Base-by-base conservation (phyloP, 164 flowering plant genomes). In the Buxus sempervirens region DNA sequence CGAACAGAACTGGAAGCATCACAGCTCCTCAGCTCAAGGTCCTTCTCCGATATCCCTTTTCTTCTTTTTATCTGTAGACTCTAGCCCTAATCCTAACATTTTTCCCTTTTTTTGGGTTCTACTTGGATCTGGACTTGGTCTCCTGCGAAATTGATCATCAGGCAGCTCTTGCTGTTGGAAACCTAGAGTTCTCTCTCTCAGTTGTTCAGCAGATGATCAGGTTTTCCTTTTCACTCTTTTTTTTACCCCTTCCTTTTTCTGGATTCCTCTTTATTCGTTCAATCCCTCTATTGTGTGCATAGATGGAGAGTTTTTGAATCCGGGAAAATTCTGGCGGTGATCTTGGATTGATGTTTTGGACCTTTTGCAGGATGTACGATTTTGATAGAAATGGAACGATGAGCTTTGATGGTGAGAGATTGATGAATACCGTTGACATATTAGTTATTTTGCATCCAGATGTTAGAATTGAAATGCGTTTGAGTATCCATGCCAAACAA, bases 161-260 rank as follows among this genome's bases (percentile, higher is more conserved):
- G 93, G 68, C 66, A 22, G 90, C 93, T 32, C 73, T 90, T 20
- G 79, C 90, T 2, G 84, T 81, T 23, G 96, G 93, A 54, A 87
- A 88, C 78, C 84, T 91, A 7, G 80, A 88, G 15, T 83, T 91
- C 55, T 48, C 94, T 32, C 62, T 82, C 70, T 72, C 92, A 4
- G 83, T 88, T 68, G 97, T 91, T 67, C 85, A 90, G 80, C 96
- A 90, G 75, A 90, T 90, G 96, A 86, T 90, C 86, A 88, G 96
- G 96, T 79, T 53, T 19, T 49, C 18, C 13, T 45, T 8, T 28
- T 51, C 9, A 53, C 13, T 23, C 24, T 41, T 42, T 25, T 18
- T 42, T 42, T 69, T 21, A 49, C 22, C 10, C 32, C 67, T 9
- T 20, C 13, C 7, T 1, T 21, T 66, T 58, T 73, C 9, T 7